phyloP scores from a whole-genome alignment of 2,329 filamentous ascomycete species.

The Aspergillus udagawae region DNA sequence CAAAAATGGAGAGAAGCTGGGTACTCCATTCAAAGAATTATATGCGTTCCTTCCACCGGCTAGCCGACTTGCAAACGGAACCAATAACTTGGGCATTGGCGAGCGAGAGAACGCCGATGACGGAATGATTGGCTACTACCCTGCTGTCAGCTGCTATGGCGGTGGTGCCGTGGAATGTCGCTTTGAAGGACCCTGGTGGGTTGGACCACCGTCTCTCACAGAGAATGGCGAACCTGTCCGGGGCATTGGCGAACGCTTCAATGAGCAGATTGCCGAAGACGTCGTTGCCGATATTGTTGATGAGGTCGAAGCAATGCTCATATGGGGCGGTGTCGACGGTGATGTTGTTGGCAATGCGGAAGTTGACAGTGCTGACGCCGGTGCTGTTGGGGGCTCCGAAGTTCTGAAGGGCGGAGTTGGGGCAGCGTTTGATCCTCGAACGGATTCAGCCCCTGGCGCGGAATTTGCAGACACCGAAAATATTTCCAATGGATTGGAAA shows the following conservation, averaged over 20 bases:
- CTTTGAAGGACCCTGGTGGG: slow-evolving; percentile 93
- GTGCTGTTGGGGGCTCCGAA: slow-evolving; percentile 29
- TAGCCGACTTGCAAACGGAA: slow-evolving; percentile 50
- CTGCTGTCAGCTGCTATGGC: slow-evolving; percentile 85
- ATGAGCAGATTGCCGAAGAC: slow-evolving; percentile 92
- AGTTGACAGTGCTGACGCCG: slow-evolving; percentile 21
- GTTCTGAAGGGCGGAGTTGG: slow-evolving; percentile 30
- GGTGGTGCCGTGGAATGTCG: slow-evolving; percentile 90
- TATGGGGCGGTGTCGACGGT: slow-evolving; percentile 50
- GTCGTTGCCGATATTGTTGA: slow-evolving; percentile 90
- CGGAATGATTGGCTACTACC: slow-evolving; percentile 92
- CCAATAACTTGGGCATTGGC: slow-evolving; percentile 51
- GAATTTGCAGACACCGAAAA: slow-evolving; percentile 10
- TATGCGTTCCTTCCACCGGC: slow-evolving; percentile 89
- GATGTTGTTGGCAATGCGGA: slow-evolving; percentile 28
- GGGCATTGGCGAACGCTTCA: slow-evolving; percentile 72
- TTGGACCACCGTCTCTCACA: slow-evolving; percentile 60
- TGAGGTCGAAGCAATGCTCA: slow-evolving; percentile 72
- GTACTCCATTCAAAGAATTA: slow-evolving; percentile 81
- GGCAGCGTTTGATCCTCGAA: slow-evolving; percentile 26
- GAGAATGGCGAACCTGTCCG: slow-evolving; percentile 46
- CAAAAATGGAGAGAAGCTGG: slow-evolving; percentile 85
- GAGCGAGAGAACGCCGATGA: slow-evolving; percentile 87
- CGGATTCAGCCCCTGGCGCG: slow-evolving; percentile 7
- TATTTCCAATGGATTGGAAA: slow-evolving; percentile 15